A percentile compares a stretch with the other conserved stretches of the same genome.
phyloP scores from a whole-genome alignment of 1,139 yeast genomes.

The Pichia sp. region DNA sequence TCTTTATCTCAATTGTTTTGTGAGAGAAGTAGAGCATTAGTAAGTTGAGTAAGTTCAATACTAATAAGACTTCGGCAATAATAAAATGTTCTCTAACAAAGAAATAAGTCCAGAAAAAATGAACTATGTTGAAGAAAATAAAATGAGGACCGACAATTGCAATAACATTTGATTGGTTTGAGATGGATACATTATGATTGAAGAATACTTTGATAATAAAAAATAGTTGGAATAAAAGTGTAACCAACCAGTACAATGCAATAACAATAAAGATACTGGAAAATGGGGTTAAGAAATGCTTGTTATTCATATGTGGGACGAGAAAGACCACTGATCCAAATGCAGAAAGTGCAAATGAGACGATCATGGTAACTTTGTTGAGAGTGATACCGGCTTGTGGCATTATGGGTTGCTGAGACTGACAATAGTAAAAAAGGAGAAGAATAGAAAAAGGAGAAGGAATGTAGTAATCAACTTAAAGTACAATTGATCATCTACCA shows the following conservation, averaged over 20 bases:
- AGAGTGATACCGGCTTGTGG: conserved; percentile 24
- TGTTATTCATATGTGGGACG: conserved; percentile 30
- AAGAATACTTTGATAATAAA: conserved; percentile 49
- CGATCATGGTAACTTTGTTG: conserved; percentile 41
- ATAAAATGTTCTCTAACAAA: conserved; percentile 48
- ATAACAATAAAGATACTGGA: conserved; percentile 50
- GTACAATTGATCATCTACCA: no score
- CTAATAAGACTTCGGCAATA: conserved; percentile 50
- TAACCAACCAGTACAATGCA: conserved; percentile 51
- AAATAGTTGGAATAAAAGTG: conserved; percentile 46
- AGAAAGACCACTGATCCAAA: conserved; percentile 51
- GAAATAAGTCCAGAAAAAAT: conserved; percentile 59
- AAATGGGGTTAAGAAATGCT: conserved; percentile 54
- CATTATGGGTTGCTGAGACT: conserved; percentile 1
- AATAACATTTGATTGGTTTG: conserved; percentile 29
- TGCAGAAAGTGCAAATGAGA: conserved; percentile 46
- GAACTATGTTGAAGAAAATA: conserved; percentile 51
- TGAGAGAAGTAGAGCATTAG: conserved; percentile 51
- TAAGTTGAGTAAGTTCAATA: conserved; percentile 51
- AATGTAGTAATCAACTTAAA: no score
- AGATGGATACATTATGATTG: conserved; percentile 30
- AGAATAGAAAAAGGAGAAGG: background rate
- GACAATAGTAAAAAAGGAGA: background rate
- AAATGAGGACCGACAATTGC: conserved; percentile 53
- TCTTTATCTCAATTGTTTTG: conserved; percentile 52